Percentiles rank a stretch among this genome's conserved stretches.
phyloP scores from a whole-genome alignment of 2,329 filamentous ascomycete species.

The Lachnellula cervina region DNA sequence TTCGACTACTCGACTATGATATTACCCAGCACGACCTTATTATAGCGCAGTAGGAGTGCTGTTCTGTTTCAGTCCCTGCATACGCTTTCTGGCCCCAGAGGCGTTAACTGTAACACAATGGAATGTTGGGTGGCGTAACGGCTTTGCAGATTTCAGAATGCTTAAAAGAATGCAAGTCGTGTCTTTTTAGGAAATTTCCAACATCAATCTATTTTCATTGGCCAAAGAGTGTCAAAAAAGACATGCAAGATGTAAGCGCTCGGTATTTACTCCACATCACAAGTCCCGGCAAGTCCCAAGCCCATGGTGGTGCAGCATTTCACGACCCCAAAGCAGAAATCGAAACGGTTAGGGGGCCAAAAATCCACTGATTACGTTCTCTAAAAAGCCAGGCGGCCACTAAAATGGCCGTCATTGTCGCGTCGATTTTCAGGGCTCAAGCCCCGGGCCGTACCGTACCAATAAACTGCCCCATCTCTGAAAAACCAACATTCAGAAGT shows the following conservation, averaged over 20 bases:
- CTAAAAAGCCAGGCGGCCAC: background rate
- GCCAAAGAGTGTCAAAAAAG: background rate
- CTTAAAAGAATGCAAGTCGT: background rate
- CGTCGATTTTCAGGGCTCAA: background rate
- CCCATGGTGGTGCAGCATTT: background rate
- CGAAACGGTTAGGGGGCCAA: background rate
- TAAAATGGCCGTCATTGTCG: background rate
- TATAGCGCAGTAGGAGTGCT: background rate
- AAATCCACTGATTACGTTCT: background rate
- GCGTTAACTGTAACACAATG: background rate
- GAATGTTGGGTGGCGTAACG: background rate
- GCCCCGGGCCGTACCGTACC: background rate
- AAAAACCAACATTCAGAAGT: background rate
- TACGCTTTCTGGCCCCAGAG: background rate
- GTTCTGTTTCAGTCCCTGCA: background rate
- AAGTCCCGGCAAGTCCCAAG: background rate
- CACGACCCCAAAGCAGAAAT: background rate
- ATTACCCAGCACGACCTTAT: background rate
- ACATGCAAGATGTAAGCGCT: background rate
- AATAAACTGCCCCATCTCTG: background rate
- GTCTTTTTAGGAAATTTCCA: background rate
- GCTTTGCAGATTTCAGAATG: background rate
- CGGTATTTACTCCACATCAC: background rate
- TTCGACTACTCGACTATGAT: background rate
- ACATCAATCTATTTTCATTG: background rate